These are phyloP conservation scores for Globisporangium irregulare DNA, from an alignment of 352 stramenopile species.

Conservation along the genomic window DNA sequence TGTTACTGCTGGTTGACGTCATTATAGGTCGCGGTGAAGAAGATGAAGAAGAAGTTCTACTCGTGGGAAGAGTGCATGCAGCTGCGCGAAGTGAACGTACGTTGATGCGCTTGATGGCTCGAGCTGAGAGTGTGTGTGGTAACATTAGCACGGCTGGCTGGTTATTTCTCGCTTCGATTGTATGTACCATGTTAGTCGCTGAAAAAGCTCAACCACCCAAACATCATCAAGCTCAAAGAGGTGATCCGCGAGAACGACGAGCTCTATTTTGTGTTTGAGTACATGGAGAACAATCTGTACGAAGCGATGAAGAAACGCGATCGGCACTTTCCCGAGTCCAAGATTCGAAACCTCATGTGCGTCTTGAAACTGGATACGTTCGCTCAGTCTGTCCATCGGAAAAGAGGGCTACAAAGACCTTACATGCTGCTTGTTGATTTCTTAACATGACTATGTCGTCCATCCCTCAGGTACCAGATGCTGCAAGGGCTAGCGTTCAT, in stretches of 20 bases:
- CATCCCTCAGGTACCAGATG: constrained; percentile 87
- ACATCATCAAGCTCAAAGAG: constrained; percentile 98
- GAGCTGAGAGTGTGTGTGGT: neutral
- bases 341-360: constrained; percentile 96
- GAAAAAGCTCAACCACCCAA: constrained; percentile 95
- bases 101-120: constrained; percentile 22
- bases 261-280: constrained; percentile 99
- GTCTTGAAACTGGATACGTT: neutral
- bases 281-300: constrained; percentile 98
- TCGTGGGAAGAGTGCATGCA: constrained; percentile 96
- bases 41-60: constrained; percentile 98
- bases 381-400: neutral
- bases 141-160: neutral
- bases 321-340: constrained; percentile 89
- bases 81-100: constrained; percentile 95
- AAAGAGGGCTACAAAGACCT: neutral
- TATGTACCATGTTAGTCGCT: constrained; percentile 52
- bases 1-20: neutral
- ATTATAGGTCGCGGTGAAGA: constrained; percentile 93
- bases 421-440: neutral
- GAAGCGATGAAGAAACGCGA: constrained; percentile 95
- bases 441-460: neutral
- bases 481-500: constrained; percentile 97
- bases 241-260: constrained; percentile 97
- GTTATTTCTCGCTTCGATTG: neutral